Conservation (phyloP, 345 rosid genomes). For the Brassica napus region DNA sequence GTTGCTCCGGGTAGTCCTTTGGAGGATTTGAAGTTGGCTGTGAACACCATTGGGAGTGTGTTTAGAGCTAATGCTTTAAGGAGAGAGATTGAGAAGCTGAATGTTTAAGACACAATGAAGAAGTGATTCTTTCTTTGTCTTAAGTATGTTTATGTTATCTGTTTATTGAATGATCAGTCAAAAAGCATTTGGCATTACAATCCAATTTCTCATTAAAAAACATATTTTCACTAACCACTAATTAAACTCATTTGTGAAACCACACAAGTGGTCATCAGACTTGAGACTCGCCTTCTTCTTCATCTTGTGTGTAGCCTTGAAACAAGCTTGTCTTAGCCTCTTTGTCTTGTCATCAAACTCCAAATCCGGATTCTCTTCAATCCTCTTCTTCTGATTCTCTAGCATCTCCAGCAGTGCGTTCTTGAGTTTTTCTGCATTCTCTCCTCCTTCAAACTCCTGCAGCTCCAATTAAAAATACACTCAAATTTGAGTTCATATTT, state of each 20-base stretch:
- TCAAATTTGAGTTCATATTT: background rate
- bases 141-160: conserved; percentile 12
- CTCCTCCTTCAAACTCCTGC: conserved; percentile 42
- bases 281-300: conserved; percentile 48
- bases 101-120: conserved; percentile 40
- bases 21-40: conserved; percentile 86
- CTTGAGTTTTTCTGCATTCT: conserved; percentile 33
- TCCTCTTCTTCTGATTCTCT: conserved; percentile 60
- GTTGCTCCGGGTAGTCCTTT: conserved; percentile 83
- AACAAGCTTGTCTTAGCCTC: conserved; percentile 82
- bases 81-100: conserved; percentile 86
- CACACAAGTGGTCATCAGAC: conserved; percentile 21
- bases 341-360: conserved; percentile 62
- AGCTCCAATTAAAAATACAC: conserved; percentile 31
- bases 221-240: conserved; percentile 14
- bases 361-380: conserved; percentile 68
- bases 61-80: conserved; percentile 88
- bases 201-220: background rate
- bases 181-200: conserved; percentile 35
- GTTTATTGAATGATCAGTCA: conserved; percentile 27
- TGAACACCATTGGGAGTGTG: conserved; percentile 92
- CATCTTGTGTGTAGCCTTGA: conserved; percentile 88
- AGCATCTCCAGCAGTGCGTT: conserved; percentile 51
- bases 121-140: background rate
- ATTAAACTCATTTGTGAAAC: conserved; percentile 26